Base-by-base conservation (phyloP, 371 early-diverging fungal species). In the Mucor racemosus region DNA sequence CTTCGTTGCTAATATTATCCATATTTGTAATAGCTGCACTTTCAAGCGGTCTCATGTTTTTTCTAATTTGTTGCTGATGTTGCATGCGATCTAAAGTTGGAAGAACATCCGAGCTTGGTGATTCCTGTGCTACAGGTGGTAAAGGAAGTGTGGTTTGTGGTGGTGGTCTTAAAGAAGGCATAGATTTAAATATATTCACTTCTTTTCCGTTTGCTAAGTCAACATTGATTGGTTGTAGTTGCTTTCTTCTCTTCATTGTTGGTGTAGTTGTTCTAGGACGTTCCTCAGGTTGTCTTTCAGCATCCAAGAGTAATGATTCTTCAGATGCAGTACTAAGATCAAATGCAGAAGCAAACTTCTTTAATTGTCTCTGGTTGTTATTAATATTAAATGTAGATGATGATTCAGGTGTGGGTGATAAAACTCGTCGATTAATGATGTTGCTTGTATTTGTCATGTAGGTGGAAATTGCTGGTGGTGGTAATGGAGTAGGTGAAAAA, bases 261-360 rank as follows among this genome's bases (percentile, higher is more conserved):
- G 74, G 74, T 21, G 70, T 74, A 0, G 74, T 62, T 6, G 74
- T 69, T 44, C 74, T 55, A 9, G 74, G 69, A 31, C 73, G 40
- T 33, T 73, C 73, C 17, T 65, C 68, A 26, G 8, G 60, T 9
- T 36, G 40, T 44, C 35, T 19, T 4, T 66, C 60, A 8, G 11
- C 7, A 8, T 62, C 54, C 4, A 39, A 8, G n/a, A 33, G 58
- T 36, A 14, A 44, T 26, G 57, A 31, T 14, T 66, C 72, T 35
- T 46, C 58, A 3, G 75, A 66, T 9, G 40, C 26, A 5, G 56
- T 64, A 42, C 73, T 72, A 14, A 75, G 65, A 41, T 75, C 76
- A 42, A 69, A 53, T 34, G 76, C 72, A 17, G 76, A 75, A 6
- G 76, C 76, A 62, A 67, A 72, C 7, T 69, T 69, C 40, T 67